Conservation (phyloP, 2,329 filamentous ascomycete species). For the Arthrobotrys sinensis region DNA sequence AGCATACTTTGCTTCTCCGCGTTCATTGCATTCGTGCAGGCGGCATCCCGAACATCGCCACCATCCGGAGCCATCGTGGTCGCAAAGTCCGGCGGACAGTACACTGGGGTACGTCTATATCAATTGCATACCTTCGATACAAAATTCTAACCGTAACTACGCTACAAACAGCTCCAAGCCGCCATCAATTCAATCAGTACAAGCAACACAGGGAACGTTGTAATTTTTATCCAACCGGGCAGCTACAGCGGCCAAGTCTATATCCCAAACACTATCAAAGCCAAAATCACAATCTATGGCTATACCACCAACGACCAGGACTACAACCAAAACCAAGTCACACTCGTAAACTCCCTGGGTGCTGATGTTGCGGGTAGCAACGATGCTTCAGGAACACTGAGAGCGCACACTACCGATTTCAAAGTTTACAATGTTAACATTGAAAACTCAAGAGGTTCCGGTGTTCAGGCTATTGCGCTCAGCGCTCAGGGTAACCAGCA, state of each 20-base stretch:
- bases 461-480: constrained; percentile 72
- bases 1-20: constrained; percentile 37
- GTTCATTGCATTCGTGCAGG: constrained; percentile 55
- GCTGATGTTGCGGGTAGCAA: constrained; percentile 69
- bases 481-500: constrained; percentile 71
- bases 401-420: constrained; percentile 71
- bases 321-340: constrained; percentile 74
- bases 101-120: constrained; percentile 67
- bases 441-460: constrained; percentile 68
- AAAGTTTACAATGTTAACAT: constrained; percentile 77
- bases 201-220: constrained; percentile 70
- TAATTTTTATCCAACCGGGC: constrained; percentile 76
- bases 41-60: constrained; percentile 68
- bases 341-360: constrained; percentile 69
- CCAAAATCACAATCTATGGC: constrained; percentile 74
- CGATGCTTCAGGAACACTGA: constrained; percentile 72
- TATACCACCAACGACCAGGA: constrained; percentile 72
- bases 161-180: constrained; percentile 69
- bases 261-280: constrained; percentile 69
- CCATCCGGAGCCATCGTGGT: constrained; percentile 73
- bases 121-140: not conserved
- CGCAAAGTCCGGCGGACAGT: constrained; percentile 67
- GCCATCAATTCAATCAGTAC: constrained; percentile 75
- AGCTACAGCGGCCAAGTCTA: constrained; percentile 76
- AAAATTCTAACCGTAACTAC: not conserved